These are phyloP conservation scores for Corrigiola litoralis DNA, from an alignment of 179 eudicot genomes.

Conservation along the genomic window DNA sequence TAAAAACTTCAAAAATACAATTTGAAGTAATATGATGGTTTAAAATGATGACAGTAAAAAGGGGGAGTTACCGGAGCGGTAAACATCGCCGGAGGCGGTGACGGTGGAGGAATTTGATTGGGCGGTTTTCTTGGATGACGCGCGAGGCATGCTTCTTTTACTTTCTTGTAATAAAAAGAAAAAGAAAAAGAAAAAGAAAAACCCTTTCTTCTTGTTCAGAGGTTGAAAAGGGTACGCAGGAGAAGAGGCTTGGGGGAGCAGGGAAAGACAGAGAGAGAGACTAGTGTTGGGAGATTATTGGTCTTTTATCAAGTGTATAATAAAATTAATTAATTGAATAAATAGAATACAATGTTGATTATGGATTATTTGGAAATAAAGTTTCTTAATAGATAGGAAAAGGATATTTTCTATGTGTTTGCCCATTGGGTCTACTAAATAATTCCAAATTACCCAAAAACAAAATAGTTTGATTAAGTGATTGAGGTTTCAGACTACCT, in stretches of 20 bases:
- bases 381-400: too few relatives aligned
- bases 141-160: conserved; percentile 56
- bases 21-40: background rate
- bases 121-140: conserved; percentile 66
- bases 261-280: background rate
- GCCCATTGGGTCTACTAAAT: too few relatives aligned
- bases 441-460: too few relatives aligned
- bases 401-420: too few relatives aligned
- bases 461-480: too few relatives aligned
- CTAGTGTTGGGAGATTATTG: background rate
- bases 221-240: background rate
- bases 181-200: background rate
- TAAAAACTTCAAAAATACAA: background rate
- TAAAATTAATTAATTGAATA: too few relatives aligned
- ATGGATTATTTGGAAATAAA: too few relatives aligned
- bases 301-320: too few relatives aligned
- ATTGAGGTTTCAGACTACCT: too few relatives aligned
- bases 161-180: background rate
- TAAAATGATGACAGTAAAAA: background rate
- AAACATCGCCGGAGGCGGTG: conserved; percentile 54
- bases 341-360: too few relatives aligned
- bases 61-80: conserved; percentile 50
- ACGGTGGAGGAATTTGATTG: conserved; percentile 50
- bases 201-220: conserved; percentile 1
- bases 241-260: background rate